These are phyloP conservation scores for Candida nitratophila DNA, from an alignment of 805 yeast species.

Conservation along the genomic window DNA sequence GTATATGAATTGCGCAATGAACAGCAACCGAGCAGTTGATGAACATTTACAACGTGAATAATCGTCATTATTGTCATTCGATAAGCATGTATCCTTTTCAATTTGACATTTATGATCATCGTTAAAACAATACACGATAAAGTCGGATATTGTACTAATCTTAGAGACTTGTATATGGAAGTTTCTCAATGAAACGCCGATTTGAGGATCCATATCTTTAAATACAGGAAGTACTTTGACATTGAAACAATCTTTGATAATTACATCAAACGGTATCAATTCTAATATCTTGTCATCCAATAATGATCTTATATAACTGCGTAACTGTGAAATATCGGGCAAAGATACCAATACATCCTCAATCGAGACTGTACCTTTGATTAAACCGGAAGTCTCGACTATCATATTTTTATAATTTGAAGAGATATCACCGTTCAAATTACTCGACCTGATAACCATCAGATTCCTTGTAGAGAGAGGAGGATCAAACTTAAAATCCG, in stretches of 20 bases:
- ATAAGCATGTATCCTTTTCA: not conserved
- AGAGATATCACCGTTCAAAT: slow-evolving; percentile 22
- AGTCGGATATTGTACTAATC: slow-evolving; percentile 64
- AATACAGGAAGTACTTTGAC: slow-evolving; percentile 46
- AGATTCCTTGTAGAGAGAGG: slow-evolving; percentile 18
- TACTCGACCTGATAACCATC: slow-evolving; percentile 25
- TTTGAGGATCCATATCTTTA: slow-evolving; percentile 54
- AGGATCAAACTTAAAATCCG: slow-evolving; percentile 8
- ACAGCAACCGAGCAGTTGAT: slow-evolving; percentile 32
- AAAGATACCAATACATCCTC: slow-evolving; percentile 47
- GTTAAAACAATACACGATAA: slow-evolving; percentile 66
- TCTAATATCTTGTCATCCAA: slow-evolving; percentile 13
- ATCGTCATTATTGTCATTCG: slow-evolving; percentile 4
- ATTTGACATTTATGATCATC: slow-evolving; percentile 26
- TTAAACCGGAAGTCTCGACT: slow-evolving; percentile 33
- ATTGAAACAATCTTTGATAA: slow-evolving; percentile 35
- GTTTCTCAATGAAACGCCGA: slow-evolving; percentile 73
- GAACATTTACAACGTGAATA: slow-evolving; percentile 28
- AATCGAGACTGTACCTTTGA: slow-evolving; percentile 50
- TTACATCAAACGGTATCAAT: slow-evolving; percentile 20
- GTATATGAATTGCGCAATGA: slow-evolving; percentile 34
- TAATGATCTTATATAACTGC: slow-evolving; percentile 22
- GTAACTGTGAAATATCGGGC: slow-evolving; percentile 17
- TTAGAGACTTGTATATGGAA: slow-evolving; percentile 85
- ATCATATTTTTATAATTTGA: slow-evolving; percentile 22